Percentiles rank a stretch among this genome's conserved stretches.
Conservation (phyloP, 2,329 filamentous ascomycete species). For the Aspergillus clavatus region DNA sequence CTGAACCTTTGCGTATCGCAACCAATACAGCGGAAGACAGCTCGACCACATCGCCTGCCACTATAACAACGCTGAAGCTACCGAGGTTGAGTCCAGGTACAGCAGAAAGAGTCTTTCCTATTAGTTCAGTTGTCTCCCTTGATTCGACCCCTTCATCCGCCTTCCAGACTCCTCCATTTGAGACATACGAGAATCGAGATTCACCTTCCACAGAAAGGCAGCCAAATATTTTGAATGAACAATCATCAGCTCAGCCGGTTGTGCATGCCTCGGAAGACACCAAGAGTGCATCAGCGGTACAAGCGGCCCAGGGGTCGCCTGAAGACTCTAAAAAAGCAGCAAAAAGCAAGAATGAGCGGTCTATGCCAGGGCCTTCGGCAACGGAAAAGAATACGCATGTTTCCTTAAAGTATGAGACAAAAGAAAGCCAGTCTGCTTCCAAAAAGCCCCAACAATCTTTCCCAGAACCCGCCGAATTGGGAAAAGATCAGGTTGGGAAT, state of each 20-base stretch:
- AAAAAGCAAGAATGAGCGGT: neutral
- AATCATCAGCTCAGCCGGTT: neutral
- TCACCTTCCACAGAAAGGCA: constrained; percentile 16
- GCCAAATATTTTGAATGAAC: constrained; percentile 1
- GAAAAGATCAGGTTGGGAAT: neutral
- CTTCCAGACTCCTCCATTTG: constrained; percentile 21
- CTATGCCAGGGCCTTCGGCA: too few relatives aligned
- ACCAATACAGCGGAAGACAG: constrained; percentile 16
- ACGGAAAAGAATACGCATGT: too few relatives aligned
- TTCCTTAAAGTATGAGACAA: neutral
- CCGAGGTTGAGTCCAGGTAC: constrained; percentile 26
- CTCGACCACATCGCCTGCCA: constrained; percentile 10
- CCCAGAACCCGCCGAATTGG: neutral
- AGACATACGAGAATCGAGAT: constrained; percentile 15
- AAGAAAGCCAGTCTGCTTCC: neutral
- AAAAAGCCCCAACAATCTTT: neutral
- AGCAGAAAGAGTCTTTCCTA: constrained; percentile 69
- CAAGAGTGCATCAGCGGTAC: neutral
- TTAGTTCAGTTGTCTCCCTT: constrained; percentile 69
- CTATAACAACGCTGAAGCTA: constrained; percentile 18
- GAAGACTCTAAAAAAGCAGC: neutral
- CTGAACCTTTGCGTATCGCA: constrained; percentile 20
- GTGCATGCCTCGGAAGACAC: constrained; percentile 1
- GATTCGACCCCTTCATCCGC: constrained; percentile 45
- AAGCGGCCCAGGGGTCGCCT: neutral